phyloP scores from a whole-genome alignment of 2,329 filamentous ascomycete genomes.

The Pseudogymnoascus sp. region DNA sequence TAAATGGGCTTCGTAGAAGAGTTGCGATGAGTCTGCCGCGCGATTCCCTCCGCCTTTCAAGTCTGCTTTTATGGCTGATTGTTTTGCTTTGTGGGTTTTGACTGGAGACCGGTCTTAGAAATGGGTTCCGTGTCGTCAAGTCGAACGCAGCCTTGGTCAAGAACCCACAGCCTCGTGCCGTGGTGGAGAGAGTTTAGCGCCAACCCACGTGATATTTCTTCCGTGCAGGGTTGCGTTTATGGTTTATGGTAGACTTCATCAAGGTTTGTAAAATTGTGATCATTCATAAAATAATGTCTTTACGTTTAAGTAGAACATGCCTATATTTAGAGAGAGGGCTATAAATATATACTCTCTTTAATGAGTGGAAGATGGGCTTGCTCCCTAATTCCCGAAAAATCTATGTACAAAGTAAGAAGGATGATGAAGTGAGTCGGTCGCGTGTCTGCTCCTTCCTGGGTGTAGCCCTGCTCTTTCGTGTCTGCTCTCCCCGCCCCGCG shows the following conservation, averaged over 20 bases:
- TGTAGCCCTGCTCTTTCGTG: too few relatives aligned
- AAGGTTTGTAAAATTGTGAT: background rate
- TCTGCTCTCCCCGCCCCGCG: background rate
- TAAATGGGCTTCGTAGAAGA: background rate
- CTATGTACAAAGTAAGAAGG: conserved; percentile 1
- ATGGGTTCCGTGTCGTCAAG: background rate
- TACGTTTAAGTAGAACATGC: background rate
- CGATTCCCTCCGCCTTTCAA: background rate
- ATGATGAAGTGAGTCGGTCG: background rate
- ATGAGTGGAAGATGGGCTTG: background rate
- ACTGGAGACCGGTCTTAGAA: background rate
- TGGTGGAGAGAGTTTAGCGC: background rate
- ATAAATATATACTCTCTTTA: conserved; percentile 3
- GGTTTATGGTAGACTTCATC: background rate
- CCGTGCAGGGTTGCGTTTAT: background rate
- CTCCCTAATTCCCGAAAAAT: background rate
- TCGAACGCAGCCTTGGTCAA: background rate
- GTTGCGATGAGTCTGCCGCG: background rate
- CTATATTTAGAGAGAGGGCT: conserved; percentile 6
- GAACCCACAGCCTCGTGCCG: background rate
- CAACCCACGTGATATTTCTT: background rate
- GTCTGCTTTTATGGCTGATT: background rate
- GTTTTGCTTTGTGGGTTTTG: background rate
- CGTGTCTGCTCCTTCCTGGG: background rate
- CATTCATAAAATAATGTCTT: background rate